Conservation (phyloP, 257 asterid species). For the Coffea canephora region DNA sequence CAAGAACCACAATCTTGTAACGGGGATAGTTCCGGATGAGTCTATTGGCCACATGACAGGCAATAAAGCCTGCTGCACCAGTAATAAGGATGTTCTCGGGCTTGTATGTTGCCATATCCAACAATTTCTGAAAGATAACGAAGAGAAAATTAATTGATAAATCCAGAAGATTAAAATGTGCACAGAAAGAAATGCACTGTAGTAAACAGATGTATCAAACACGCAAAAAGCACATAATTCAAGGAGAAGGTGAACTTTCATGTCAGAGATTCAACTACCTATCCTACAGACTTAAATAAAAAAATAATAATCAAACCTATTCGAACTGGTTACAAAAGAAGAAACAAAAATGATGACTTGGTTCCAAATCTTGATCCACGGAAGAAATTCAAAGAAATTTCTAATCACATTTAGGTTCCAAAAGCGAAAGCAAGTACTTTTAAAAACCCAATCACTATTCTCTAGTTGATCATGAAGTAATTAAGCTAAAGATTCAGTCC, state of each 20-base stretch:
- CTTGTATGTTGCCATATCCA: constrained; percentile 56
- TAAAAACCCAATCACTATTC: background rate
- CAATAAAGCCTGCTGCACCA: constrained; percentile 99
- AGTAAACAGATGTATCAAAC: too few relatives aligned
- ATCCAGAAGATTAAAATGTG: background rate
- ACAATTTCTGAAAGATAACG: background rate
- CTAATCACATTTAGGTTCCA: background rate
- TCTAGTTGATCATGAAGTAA: background rate
- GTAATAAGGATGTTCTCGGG: constrained; percentile 96
- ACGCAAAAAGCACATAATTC: too few relatives aligned
- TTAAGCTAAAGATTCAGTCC: background rate
- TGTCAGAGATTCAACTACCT: too few relatives aligned
- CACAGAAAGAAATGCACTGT: background rate
- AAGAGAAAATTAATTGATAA: background rate
- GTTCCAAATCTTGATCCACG: background rate
- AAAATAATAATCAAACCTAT: background rate
- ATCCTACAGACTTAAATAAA: background rate
- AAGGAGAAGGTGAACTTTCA: too few relatives aligned
- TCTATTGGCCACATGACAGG: constrained; percentile 95
- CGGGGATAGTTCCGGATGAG: constrained; percentile 78
- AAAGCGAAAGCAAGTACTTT: background rate
- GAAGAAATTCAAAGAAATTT: background rate
- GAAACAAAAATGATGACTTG: background rate
- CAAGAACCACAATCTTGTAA: constrained; percentile 90
- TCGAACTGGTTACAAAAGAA: background rate